phyloP scores from a whole-genome alignment of 2,329 filamentous ascomycete genomes.

The Mollisia scopiformis region DNA sequence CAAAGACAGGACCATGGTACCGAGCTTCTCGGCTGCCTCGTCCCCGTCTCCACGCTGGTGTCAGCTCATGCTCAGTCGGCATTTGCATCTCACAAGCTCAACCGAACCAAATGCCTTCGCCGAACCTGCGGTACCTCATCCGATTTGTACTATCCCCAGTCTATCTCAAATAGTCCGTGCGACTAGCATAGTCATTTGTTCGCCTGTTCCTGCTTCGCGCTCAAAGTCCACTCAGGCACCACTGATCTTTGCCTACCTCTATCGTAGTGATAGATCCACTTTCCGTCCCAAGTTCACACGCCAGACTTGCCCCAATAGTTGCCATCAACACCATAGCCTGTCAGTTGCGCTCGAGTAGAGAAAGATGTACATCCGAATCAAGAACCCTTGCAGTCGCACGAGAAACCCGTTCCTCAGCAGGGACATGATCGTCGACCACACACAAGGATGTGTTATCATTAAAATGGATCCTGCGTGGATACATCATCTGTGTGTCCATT shows the following conservation, averaged over 20 bases:
- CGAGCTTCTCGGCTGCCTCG: neutral
- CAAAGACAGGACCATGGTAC: neutral
- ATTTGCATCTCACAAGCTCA: neutral
- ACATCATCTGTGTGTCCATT: neutral
- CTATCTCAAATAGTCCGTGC: neutral
- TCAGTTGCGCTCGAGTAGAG: neutral
- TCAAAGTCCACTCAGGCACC: neutral
- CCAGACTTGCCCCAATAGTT: neutral
- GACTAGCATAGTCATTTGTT: neutral
- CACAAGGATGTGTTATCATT: neutral
- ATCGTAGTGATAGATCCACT: neutral
- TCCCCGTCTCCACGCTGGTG: neutral
- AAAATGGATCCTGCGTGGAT: neutral
- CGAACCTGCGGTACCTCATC: conserved; percentile 6
- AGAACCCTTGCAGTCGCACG: neutral
- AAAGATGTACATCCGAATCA: neutral
- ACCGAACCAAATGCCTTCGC: neutral
- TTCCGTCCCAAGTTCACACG: neutral
- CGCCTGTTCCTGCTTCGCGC: neutral
- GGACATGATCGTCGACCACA: neutral
- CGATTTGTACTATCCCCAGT: neutral
- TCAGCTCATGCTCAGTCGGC: neutral
- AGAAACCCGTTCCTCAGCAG: neutral
- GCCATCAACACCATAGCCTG: neutral
- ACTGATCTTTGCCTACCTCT: neutral